Conservation (phyloP, 164 flowering plant species). For the Chloranthus sessilifolius region DNA sequence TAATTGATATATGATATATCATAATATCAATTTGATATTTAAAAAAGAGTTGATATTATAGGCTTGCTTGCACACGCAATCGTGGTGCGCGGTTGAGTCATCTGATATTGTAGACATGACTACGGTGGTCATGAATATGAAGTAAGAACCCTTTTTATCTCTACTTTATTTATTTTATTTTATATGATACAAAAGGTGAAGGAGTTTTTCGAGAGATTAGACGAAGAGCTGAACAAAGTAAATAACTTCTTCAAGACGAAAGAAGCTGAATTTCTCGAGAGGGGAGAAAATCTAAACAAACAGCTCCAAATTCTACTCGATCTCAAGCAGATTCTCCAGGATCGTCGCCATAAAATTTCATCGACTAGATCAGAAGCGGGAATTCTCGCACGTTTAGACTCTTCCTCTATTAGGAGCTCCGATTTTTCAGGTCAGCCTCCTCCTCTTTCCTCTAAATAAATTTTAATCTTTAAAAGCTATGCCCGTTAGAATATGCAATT, state of each 20-base stretch:
- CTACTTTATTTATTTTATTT: not conserved
- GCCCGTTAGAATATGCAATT: not conserved
- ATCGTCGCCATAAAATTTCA: conserved; percentile 39
- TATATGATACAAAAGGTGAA: conserved; percentile 34
- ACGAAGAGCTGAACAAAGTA: conserved; percentile 76
- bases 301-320: conserved; percentile 70
- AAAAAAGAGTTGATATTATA: too few species aligned
- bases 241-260: conserved; percentile 55
- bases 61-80: too few species aligned
- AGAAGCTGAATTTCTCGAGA: conserved; percentile 66
- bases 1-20: too few species aligned
- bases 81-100: too few species aligned
- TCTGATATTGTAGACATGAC: too few species aligned
- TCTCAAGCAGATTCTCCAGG: conserved; percentile 49
- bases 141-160: not conserved
- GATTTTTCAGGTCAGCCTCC: conserved; percentile 36
- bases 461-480: not conserved
- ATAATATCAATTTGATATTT: too few species aligned
- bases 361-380: conserved; percentile 13
- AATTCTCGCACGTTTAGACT: conserved; percentile 29
- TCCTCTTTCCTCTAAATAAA: not conserved
- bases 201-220: conserved; percentile 58
- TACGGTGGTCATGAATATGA: too few species aligned
- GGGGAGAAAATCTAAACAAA: conserved; percentile 67
- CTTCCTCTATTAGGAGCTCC: conserved; percentile 40